These are phyloP conservation scores for Solanum lignicaule DNA, from an alignment of 257 asterid genomes.

Conservation along the genomic window DNA sequence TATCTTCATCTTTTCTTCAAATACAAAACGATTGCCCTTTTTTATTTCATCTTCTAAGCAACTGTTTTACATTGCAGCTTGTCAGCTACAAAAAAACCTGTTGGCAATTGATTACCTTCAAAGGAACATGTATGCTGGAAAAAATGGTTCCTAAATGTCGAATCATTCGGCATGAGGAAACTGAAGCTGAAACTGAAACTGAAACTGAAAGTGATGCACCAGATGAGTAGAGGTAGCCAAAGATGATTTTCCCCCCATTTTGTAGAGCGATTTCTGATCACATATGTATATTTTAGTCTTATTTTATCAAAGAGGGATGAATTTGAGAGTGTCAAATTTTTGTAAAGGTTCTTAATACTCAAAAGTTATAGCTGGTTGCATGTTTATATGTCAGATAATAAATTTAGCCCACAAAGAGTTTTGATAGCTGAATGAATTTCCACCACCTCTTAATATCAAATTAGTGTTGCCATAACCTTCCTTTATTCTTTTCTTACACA, in stretches of 20 bases:
- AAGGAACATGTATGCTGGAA: conserved; percentile 82
- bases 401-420: neutral
- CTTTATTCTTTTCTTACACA: neutral
- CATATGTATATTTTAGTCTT: neutral
- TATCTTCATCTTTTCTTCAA: neutral
- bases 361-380: neutral
- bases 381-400: neutral
- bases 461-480: neutral
- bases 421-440: neutral
- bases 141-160: conserved; percentile 63
- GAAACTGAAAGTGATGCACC: conserved; percentile 15
- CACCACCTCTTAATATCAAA: neutral
- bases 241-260: neutral
- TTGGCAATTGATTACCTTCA: conserved; percentile 87
- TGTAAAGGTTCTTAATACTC: neutral
- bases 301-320: neutral
- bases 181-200: conserved; percentile 11
- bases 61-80: conserved; percentile 41
- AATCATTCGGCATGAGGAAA: conserved; percentile 36
- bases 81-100: conserved; percentile 51
- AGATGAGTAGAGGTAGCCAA: neutral
- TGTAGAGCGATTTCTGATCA: neutral
- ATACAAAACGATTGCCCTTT: neutral
- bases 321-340: neutral
- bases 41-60: neutral